These are phyloP conservation scores for Rhizoclosmatium globosum DNA, from an alignment of 192 early-diverging fungal species.

Conservation along the genomic window DNA sequence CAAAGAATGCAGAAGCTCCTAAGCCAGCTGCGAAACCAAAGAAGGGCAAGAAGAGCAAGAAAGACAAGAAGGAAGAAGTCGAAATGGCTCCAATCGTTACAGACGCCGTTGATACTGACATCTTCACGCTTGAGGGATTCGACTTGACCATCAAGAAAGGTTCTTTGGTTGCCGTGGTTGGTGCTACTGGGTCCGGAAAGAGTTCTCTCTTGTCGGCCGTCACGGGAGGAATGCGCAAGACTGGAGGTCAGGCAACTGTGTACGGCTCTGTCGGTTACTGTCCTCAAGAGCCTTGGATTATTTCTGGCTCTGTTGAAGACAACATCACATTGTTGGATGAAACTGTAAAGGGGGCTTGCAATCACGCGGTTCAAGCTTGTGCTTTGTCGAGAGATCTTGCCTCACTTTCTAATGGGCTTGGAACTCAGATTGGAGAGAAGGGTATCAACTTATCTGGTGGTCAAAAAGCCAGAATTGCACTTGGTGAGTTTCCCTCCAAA, in stretches of 20 bases:
- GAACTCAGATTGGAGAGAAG: slow-evolving; percentile 53
- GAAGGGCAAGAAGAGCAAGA: slow-evolving; percentile 9
- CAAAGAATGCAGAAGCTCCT: neutral
- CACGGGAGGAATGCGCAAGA: slow-evolving; percentile 81
- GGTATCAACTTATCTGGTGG: too few relatives aligned
- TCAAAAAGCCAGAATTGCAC: slow-evolving; percentile 22
- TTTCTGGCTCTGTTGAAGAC: slow-evolving; percentile 17
- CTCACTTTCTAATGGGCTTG: slow-evolving; percentile 34
- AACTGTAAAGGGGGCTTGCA: slow-evolving; percentile 29
- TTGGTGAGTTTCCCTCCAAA: slow-evolving; percentile 52
- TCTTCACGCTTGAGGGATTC: slow-evolving; percentile 63
- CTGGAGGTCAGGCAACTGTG: slow-evolving; percentile 45
- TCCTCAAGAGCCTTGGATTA: slow-evolving; percentile 46
- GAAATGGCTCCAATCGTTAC: slow-evolving; percentile 7
- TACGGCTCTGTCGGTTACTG: slow-evolving; percentile 39
- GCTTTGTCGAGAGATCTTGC: slow-evolving; percentile 47
- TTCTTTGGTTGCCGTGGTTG: slow-evolving; percentile 79
- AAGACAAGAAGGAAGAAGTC: neutral
- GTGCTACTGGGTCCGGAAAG: slow-evolving; percentile 40
- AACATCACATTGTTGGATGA: neutral
- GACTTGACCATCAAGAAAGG: slow-evolving; percentile 72
- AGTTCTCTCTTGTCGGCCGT: slow-evolving; percentile 77
- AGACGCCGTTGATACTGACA: neutral
- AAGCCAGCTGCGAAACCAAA: neutral
- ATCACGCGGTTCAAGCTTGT: slow-evolving; percentile 54